Percentiles rank a stretch among this genome's conserved stretches.
Conservation (phyloP, 805 yeast genomes). For the Metschnikowia picachoensis region DNA sequence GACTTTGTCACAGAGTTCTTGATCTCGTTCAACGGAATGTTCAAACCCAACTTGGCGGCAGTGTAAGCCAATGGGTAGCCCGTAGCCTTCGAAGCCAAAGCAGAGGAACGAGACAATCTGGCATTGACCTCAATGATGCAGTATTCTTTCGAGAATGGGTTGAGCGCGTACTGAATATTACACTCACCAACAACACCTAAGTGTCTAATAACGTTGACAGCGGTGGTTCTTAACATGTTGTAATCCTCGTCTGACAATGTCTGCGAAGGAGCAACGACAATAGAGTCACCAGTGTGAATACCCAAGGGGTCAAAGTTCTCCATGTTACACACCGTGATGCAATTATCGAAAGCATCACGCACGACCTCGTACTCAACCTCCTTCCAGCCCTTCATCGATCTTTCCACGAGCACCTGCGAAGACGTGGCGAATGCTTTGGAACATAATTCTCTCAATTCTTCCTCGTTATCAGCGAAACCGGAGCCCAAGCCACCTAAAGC, state of each 20-base stretch:
- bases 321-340: constrained; percentile 99
- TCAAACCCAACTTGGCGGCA: constrained; percentile 94
- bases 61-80: constrained; percentile 98
- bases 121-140: constrained; percentile 98
- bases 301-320: constrained; percentile 98
- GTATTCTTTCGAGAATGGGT: constrained; percentile 90
- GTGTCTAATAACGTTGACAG: constrained; percentile 94
- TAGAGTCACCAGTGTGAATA: constrained; percentile 98
- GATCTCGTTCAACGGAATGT: constrained; percentile 87
- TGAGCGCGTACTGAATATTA: constrained; percentile 94
- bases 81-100: constrained; percentile 97
- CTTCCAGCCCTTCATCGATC: constrained; percentile 99
- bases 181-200: constrained; percentile 99
- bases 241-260: constrained; percentile 95
- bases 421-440: constrained; percentile 90
- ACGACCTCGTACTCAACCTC: constrained; percentile 99
- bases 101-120: constrained; percentile 96
- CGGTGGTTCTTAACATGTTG: constrained; percentile 96
- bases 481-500: constrained; percentile 98
- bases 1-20: constrained; percentile 90
- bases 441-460: constrained; percentile 79
- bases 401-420: constrained; percentile 93
- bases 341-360: constrained; percentile 94
- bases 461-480: constrained; percentile 89
- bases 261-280: constrained; percentile 98